Percentiles rank a stretch among this genome's conserved stretches.
Evolutionary conservation across 495 filamentous ascomycete species (phyloP).

Genomic region (Xylaria bambusicola): DNA sequence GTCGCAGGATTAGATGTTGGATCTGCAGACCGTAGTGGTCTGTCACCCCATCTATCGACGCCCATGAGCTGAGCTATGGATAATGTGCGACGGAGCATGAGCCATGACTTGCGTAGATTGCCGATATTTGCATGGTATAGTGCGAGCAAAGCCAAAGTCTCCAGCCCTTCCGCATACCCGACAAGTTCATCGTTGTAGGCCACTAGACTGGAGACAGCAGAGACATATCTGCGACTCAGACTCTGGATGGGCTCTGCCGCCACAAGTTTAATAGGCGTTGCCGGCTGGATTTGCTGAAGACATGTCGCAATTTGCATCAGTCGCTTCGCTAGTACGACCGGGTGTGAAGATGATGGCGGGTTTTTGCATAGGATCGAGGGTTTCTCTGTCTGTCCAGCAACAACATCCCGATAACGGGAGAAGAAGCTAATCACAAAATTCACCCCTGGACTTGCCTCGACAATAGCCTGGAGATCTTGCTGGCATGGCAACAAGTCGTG

Average conservation of each 20-base stretch:
- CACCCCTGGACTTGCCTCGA: constrained; percentile 27
- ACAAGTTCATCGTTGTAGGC: constrained; percentile 54
- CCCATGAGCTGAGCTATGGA: constrained; percentile 50
- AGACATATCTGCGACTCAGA: constrained; percentile 39
- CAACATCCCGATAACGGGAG: constrained; percentile 24
- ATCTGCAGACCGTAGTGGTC: constrained; percentile 36
- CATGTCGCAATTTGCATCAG: constrained; percentile 52
- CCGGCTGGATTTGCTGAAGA: constrained; percentile 46
- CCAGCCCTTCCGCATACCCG: constrained; percentile 46
- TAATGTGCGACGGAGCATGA: constrained; percentile 43
- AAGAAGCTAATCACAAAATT: constrained; percentile 37
- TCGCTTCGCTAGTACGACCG: constrained; percentile 45
- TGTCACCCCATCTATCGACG: constrained; percentile 33
- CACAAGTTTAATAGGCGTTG: constrained; percentile 28
- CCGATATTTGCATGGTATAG: constrained; percentile 47
- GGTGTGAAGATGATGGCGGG: constrained; percentile 43
- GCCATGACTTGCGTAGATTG: constrained; percentile 49
- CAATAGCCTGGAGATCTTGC: constrained; percentile 39
- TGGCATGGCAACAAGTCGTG: constrained; percentile 43
- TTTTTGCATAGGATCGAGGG: constrained; percentile 29
- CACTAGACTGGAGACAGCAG: constrained; percentile 41
- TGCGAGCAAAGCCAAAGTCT: constrained; percentile 40
- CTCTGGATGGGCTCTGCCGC: constrained; percentile 33
- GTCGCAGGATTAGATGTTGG: constrained; percentile 21
- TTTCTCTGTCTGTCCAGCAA: constrained; percentile 27